Base-by-base conservation (phyloP, 1,284 basidiomycete species). In the Cryptococcus amylolentus region DNA sequence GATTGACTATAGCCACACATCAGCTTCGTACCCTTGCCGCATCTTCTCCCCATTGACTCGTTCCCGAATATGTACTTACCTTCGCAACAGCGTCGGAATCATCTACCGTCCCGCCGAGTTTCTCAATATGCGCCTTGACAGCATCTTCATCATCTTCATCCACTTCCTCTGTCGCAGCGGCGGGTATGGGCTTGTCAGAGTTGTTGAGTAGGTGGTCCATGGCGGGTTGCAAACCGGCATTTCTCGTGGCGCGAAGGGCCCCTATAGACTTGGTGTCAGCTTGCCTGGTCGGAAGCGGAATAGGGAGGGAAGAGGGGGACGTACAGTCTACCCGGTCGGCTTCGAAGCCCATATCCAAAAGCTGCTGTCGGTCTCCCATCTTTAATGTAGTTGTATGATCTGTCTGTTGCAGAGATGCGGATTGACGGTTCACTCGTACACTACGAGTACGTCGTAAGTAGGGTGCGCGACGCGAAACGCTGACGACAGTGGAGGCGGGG, bases 141-240 rank as follows among this genome's bases (percentile, higher is more conserved):
- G 79, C 82, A 49, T 80, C 81, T 49, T 88, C 70, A 8, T 85
- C 85, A 14, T 85, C 85, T 47, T 89, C 88, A 49, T 89, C 88
- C 6, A 86, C 86, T 27, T 78, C 59, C 18, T 71, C 60, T 16
- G 69, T 38, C 7, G 58, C 52, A 16, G 52, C 53, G 48, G 68
- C 63, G 0, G 91, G 89, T 2, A 93, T 78, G 1, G 86, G 80
- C 57, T 91, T 81, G 13, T 84, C 84, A 54, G 88, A 85, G 67
- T 94, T 84, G 70, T 85, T 87, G 48, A 93, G 78, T 27, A 94
- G 80, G 72, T 89, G 86, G 69, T 94, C 91, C 87, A 94, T 89
- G 9, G 91, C 90, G 3, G 89, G 88, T 62, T 75, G 77, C 3
- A 94, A 80, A 4, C 91, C 91, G 18, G 87, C 81, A 62, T 84